phyloP scores from a whole-genome alignment of 352 stramenopile species.

The Stramenopiles sp. region DNA sequence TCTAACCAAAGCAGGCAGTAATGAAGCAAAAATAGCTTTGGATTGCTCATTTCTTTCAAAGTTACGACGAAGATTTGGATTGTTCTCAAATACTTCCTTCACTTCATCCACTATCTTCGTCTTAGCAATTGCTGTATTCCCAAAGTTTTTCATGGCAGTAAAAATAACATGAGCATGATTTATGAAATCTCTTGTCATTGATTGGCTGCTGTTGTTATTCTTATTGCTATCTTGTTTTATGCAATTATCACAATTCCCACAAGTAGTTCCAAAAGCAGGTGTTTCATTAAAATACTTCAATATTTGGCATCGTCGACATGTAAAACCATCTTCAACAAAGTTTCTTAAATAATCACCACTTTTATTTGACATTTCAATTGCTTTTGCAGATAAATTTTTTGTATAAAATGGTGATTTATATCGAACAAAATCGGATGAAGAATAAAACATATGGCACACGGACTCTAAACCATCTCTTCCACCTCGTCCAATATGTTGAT shows the following conservation, averaged over 20 bases:
- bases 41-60: neutral
- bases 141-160: neutral
- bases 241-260: neutral
- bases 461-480: neutral
- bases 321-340: neutral
- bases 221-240: neutral
- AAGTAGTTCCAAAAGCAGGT: neutral
- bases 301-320: neutral
- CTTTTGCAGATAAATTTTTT: neutral
- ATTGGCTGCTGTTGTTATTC: neutral
- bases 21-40: neutral
- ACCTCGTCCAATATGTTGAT: slow-evolving; percentile 10
- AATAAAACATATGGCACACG: neutral
- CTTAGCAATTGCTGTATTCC: neutral
- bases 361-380: neutral
- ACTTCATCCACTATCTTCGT: neutral
- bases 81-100: neutral
- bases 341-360: neutral
- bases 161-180: neutral
- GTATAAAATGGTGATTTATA: neutral
- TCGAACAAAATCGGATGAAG: neutral
- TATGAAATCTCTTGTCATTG: neutral
- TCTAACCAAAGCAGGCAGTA: neutral
- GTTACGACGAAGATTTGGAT: neutral
- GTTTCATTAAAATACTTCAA: neutral